These are phyloP conservation scores for Leishmania guyanensis DNA, from an alignment of 208 protist genomes.

Conservation along the genomic window DNA sequence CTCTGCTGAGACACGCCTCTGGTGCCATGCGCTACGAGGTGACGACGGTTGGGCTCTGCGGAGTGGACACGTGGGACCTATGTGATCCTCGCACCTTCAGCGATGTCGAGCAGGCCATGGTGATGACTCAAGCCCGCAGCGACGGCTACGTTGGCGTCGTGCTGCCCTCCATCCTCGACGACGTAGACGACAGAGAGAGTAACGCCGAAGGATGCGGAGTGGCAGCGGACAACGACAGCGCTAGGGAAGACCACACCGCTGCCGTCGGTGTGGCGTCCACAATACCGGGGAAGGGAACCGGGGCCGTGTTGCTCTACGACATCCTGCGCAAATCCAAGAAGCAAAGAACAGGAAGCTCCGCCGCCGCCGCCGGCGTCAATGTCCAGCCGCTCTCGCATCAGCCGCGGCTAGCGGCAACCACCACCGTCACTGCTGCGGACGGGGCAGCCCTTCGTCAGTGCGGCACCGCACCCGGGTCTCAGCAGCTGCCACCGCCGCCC, in stretches of 20 bases:
- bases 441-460: neutral
- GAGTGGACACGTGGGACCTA: constrained; percentile 44
- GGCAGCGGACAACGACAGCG: neutral
- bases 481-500: neutral
- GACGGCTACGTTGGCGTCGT: neutral
- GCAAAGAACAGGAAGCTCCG: neutral
- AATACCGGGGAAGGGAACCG: neutral
- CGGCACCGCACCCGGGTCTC: neutral
- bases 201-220: neutral
- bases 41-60: constrained; percentile 44
- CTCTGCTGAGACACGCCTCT: neutral
- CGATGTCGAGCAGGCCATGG: constrained; percentile 17
- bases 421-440: neutral
- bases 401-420: neutral
- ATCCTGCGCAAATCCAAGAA: constrained; percentile 29
- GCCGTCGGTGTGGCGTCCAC: neutral
- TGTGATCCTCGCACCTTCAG: constrained; percentile 31
- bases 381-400: neutral
- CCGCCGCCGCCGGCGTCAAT: neutral
- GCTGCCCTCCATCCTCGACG: constrained; percentile 13
- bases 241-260: neutral
- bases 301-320: constrained; percentile 22
- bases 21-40: neutral
- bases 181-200: neutral
- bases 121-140: neutral